Base-by-base conservation (phyloP, 139 green algal genomes). In the Volvox reticuliferus region DNA sequence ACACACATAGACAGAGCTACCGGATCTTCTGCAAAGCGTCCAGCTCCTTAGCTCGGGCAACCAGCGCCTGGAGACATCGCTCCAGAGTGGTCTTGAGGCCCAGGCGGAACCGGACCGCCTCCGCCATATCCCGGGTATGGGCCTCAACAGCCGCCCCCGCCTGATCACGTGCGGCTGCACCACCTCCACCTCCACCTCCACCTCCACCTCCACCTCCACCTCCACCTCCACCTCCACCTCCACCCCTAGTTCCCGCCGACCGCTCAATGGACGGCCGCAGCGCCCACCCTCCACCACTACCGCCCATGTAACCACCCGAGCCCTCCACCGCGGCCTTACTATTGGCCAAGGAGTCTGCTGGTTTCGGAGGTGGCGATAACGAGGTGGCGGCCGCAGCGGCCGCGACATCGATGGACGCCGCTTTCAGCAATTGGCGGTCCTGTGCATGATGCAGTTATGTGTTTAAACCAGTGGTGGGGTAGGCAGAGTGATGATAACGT, bases 41-140 rank as follows among this genome's bases (percentile, higher is more conserved):
- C 55, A 91, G 62, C 87, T 91, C n/a, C 62, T 86, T 91, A 18
- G 76, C 87, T 32, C 87, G 76, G 2, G 76, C 76, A 33, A 86
- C 62, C n/a, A 91, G 22, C 22, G 76, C 55, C 86, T 78, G 32
- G n/a, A 91, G 76, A 35, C 61, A 79, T 3, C 35, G 28, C 76
- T 91, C 87, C 76, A 91, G 77, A 0, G 76, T 86, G 17, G 21
- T 65, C 76, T 91, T 91, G 24, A 91, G 75, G 5, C 87, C 87
- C 24, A 91, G 33, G 0, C 87, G 87, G 76, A 86, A 91, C 2
- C 87, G 76, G 0, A 91, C 1, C 33, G 87, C 87, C 75, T 77
- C 76, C 16, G 87, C 76, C 71, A 63, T 33, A 35, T 91, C 87
- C 19, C 86, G 84, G 0, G 84, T 32, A 28, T 71, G 69, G 13